A percentile compares a stretch with the other conserved stretches of the same genome.
phyloP scores from a whole-genome alignment of 352 stramenopile species.

The Phytophthora foliorum region DNA sequence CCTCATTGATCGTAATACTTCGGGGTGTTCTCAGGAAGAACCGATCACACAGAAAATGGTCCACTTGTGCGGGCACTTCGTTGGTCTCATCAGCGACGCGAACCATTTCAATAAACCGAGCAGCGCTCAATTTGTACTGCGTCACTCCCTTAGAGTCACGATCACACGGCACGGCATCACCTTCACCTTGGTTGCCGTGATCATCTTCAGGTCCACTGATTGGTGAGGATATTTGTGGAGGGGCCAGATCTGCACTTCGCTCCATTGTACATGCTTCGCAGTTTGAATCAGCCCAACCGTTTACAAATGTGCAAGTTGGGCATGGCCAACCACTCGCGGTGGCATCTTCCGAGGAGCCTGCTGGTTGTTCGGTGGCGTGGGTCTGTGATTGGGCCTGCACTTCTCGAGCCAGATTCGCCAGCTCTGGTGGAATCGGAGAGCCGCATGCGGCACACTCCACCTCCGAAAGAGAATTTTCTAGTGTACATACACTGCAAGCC shows the following conservation, averaged over 20 bases:
- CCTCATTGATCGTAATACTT: background rate
- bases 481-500: slow-evolving; percentile 71
- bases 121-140: slow-evolving; percentile 36
- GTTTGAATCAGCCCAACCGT: slow-evolving; percentile 56
- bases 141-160: background rate
- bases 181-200: slow-evolving; percentile 13
- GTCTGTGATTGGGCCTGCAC: slow-evolving; percentile 29
- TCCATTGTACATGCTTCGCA: slow-evolving; percentile 70
- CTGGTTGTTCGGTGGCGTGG: slow-evolving; percentile 5
- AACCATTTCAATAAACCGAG: slow-evolving; percentile 50
- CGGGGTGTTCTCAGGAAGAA: slow-evolving; percentile 28
- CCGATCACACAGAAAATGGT: slow-evolving; percentile 40
- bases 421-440: slow-evolving; percentile 61
- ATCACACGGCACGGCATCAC: slow-evolving; percentile 2
- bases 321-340: slow-evolving; percentile 60
- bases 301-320: slow-evolving; percentile 73
- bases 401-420: slow-evolving; percentile 43
- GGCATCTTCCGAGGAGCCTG: slow-evolving; percentile 2
- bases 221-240: slow-evolving; percentile 15
- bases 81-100: slow-evolving; percentile 41
- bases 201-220: slow-evolving; percentile 4
- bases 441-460: slow-evolving; percentile 73
- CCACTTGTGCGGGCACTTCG: slow-evolving; percentile 35
- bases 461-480: slow-evolving; percentile 72
- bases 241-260: slow-evolving; percentile 51